Base-by-base conservation (phyloP, 2,329 filamentous ascomycete genomes). In the Aspergillus melleus region DNA sequence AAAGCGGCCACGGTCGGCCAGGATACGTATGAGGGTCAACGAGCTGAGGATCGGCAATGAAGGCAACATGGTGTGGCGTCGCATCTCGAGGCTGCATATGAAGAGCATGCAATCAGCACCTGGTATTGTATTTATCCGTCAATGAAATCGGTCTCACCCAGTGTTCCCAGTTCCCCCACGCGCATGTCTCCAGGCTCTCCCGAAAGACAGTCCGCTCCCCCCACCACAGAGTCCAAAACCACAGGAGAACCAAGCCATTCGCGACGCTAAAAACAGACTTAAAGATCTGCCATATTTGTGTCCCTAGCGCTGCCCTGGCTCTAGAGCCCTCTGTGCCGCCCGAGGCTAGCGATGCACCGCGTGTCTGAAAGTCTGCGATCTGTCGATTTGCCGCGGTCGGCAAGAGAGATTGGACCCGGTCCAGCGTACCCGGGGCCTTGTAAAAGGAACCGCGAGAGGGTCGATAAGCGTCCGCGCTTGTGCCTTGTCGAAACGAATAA, bases 21-120 rank as follows among this genome's bases (percentile, higher is more conserved):
- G 92, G 91, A 70, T 97, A 97, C n/a, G 92, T 96, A 75, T 97
- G 91, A 57, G 92, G 91, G 76, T 97, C 93, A 70, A 95, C 92
- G 60, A 97, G 84, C 74, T 97, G 93, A 49, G 93, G 93, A 72
- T 97, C 93, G 61, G 93, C 92, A 66, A 97, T 83, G 72, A 97
- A 88, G 67, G 91, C 83, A 66, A 96, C 83, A 72, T 88, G 91
- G 74, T 98, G 93, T 29, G 95, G 95, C 36, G 84, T 86, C 54
- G 93, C 89, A 66, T 84, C 87, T 69, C 84, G 77, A 55, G 92
- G 91, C 95, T 96, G 71, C 42, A 57, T 42, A 58, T 32, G 46
- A 53, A 46, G 61, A 51, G 9, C 26, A 52, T 6, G 14, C 11
- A 49, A 20, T 8, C 30, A 32, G 29, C 29, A 9, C 49, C 14